Percentiles rank a stretch among this genome's conserved stretches.
phyloP scores from a whole-genome alignment of 2,329 filamentous ascomycete species.

The Alternaria postmessia region DNA sequence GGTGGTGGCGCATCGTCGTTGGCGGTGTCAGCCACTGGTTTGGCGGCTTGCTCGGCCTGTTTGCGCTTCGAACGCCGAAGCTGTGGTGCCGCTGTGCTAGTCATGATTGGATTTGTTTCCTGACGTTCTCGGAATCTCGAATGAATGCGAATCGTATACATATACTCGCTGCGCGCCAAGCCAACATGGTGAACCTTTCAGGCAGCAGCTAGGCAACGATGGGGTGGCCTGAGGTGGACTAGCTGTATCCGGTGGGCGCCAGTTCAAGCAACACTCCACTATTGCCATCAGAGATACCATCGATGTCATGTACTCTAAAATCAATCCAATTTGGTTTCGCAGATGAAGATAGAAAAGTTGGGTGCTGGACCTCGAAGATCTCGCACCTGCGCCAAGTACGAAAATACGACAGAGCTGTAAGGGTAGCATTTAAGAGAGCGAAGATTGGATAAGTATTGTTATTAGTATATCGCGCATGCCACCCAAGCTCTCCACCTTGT shows the following conservation, averaged over 20 bases:
- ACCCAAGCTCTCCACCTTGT: too few relatives aligned
- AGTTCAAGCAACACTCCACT: not conserved
- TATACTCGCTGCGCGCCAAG: not conserved
- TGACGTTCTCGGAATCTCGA: not conserved
- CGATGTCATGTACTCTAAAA: not conserved
- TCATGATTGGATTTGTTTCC: not conserved
- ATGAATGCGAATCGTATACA: not conserved
- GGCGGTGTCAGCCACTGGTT: not conserved
- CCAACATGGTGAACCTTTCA: not conserved
- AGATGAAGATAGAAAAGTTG: accelerated
- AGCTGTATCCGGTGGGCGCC: not conserved
- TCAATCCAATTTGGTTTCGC: too few relatives aligned
- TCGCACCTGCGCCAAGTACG: too few relatives aligned
- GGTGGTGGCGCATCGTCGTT: not conserved
- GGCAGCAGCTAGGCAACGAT: conserved; percentile 15
- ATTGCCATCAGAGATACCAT: not conserved
- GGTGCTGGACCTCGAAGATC: not conserved
- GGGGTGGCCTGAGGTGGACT: not conserved
- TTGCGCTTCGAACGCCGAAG: conserved; percentile 12
- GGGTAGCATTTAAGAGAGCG: too few relatives aligned
- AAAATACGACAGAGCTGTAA: too few relatives aligned
- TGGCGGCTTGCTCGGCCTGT: not conserved
- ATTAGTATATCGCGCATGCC: too few relatives aligned
- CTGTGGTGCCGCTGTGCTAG: not conserved
- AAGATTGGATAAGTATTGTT: too few relatives aligned